Percentiles rank a stretch among this genome's conserved stretches.
Conservation (phyloP, 1,284 basidiomycete genomes). For the Naganishia albida region DNA sequence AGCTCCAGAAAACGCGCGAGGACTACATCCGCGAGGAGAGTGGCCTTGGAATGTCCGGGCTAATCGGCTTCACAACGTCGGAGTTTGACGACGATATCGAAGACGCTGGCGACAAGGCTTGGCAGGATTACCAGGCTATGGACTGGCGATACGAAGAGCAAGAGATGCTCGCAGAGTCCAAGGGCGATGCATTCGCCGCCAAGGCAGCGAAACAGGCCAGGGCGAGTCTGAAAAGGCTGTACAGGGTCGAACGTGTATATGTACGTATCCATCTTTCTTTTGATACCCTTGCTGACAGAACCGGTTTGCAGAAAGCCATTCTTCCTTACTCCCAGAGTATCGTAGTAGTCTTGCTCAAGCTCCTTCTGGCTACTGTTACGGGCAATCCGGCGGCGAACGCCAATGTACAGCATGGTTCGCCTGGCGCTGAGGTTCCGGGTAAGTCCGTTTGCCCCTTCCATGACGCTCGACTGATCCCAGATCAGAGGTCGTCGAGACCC, state of each 20-base stretch:
- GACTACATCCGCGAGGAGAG: conserved; percentile 93
- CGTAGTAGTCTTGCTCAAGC: conserved; percentile 85
- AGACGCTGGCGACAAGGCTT: conserved; percentile 51
- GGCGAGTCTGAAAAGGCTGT: conserved; percentile 77
- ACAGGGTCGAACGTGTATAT: conserved; percentile 86
- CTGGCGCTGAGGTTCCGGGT: conserved; percentile 61
- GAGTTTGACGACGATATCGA: conserved; percentile 39
- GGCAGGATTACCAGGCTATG: conserved; percentile 60
- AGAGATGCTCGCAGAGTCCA: conserved; percentile 58
- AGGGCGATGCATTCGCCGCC: conserved; percentile 60
- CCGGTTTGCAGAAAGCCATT: conserved; percentile 58
- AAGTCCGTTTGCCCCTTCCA: conserved; percentile 43
- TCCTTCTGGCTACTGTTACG: conserved; percentile 83
- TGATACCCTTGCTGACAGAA: neutral
- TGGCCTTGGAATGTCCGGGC: conserved; percentile 62
- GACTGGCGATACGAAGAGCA: conserved; percentile 65
- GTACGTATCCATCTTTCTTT: conserved; percentile 58
- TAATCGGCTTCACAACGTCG: conserved; percentile 61
- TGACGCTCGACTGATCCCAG: neutral
- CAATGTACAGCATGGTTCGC: conserved; percentile 58
- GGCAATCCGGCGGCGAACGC: conserved; percentile 64
- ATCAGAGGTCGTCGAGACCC: conserved; percentile 7
- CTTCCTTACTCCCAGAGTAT: conserved; percentile 80
- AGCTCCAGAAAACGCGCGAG: conserved; percentile 93
- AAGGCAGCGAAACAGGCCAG: conserved; percentile 67